Conservation (phyloP, 2,329 filamentous ascomycete species). For the Arthrobotrys musiformis region DNA sequence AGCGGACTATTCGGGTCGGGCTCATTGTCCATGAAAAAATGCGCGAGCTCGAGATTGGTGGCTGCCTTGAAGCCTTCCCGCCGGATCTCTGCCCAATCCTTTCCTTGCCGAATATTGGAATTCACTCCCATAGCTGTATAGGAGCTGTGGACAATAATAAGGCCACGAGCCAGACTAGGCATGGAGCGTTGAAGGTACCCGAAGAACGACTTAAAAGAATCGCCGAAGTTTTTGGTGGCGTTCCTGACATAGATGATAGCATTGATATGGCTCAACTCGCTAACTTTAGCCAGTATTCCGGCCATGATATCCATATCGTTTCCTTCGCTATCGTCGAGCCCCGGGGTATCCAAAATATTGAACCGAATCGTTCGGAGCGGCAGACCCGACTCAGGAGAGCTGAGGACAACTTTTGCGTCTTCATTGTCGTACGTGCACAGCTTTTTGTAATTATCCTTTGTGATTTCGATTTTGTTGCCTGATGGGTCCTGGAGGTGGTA, state of each 20-base stretch:
- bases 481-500: constrained; percentile 25
- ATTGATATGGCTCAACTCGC: constrained; percentile 13
- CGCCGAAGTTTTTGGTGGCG: constrained; percentile 24
- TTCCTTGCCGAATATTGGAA: constrained; percentile 11
- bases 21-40: constrained; percentile 45
- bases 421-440: constrained; percentile 4
- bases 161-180: constrained; percentile 17
- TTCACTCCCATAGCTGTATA: constrained; percentile 18
- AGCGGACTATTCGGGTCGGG: constrained; percentile 24
- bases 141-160: constrained; percentile 30
- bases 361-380: constrained; percentile 2
- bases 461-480: constrained; percentile 22
- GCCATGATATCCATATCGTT: constrained; percentile 42
- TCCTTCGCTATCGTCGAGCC: constrained; percentile 31
- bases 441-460: constrained; percentile 17
- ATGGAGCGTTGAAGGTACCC: constrained; percentile 28
- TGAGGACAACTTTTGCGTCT: constrained; percentile 20
- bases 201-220: constrained; percentile 29
- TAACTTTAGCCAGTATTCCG: constrained; percentile 28
- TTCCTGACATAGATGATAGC: constrained; percentile 38
- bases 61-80: constrained; percentile 29
- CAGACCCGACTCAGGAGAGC: background rate
- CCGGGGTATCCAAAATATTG: constrained; percentile 27
- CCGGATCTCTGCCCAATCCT: constrained; percentile 15
- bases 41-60: constrained; percentile 20